phyloP scores from a whole-genome alignment of 768 basidiomycete genomes.

The Cubamyces sp. region DNA sequence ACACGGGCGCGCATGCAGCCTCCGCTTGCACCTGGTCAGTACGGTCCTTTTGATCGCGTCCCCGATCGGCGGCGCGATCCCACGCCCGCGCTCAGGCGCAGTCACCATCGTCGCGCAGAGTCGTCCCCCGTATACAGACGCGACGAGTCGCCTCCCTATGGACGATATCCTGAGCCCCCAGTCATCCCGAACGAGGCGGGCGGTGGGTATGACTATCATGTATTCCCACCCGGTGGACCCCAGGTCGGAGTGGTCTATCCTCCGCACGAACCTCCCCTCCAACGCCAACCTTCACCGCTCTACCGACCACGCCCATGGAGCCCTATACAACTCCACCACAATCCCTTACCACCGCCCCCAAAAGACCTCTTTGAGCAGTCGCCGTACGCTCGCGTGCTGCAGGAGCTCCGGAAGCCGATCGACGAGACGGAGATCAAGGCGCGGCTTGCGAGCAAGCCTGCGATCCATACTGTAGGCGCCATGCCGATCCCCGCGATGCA shows the following conservation, averaged over 20 bases:
- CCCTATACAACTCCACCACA: constrained; percentile 32
- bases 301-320: constrained; percentile 17
- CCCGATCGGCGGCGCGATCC: constrained; percentile 13
- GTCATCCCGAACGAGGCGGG: constrained; percentile 4
- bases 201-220: constrained; percentile 1
- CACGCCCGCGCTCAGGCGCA: constrained; percentile 13
- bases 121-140: constrained; percentile 13
- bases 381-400: constrained; percentile 58
- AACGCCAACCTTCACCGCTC: constrained; percentile 5
- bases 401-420: constrained; percentile 43
- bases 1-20: constrained; percentile 20
- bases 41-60: constrained; percentile 25
- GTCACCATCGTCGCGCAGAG: constrained; percentile 15
- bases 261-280: not conserved
- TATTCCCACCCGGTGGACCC: not conserved
- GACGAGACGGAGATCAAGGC: constrained; percentile 23
- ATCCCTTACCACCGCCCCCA: constrained; percentile 70
- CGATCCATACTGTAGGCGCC: constrained; percentile 37
- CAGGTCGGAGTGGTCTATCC: not conserved
- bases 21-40: constrained; percentile 28
- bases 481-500: constrained; percentile 11
- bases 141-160: not conserved
- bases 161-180: not conserved
- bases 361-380: constrained; percentile 59
- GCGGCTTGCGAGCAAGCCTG: constrained; percentile 44